These are phyloP conservation scores for Flagelloscypha sp. DNA, from an alignment of 768 basidiomycete species.

Conservation along the genomic window DNA sequence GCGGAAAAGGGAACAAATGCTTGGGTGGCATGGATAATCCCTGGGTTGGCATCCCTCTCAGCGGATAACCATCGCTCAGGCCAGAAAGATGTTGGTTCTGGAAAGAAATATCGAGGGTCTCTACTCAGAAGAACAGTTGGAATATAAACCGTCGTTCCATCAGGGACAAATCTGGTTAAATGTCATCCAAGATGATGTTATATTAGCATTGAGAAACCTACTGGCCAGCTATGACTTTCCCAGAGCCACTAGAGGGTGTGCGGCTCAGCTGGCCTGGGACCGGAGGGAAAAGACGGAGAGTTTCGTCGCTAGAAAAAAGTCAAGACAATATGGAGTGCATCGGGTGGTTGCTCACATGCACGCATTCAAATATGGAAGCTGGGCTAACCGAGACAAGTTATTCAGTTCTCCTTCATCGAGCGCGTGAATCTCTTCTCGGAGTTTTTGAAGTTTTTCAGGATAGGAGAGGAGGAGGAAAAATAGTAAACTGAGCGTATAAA, in stretches of 20 bases:
- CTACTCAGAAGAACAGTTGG: conserved; percentile 37
- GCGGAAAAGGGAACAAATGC: no score
- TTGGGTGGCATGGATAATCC: no score
- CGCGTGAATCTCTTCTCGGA: conserved; percentile 27
- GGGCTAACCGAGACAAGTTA: conserved; percentile 18
- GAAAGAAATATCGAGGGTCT: conserved; percentile 38
- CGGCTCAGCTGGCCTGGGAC: conserved; percentile 42
- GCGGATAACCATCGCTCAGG: conserved; percentile 30
- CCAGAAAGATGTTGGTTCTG: conserved; percentile 34
- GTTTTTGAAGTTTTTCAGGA: conserved; percentile 22
- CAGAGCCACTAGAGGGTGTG: conserved; percentile 21
- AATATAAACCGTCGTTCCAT: conserved; percentile 34
- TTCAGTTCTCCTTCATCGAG: conserved; percentile 12
- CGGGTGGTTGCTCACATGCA: conserved; percentile 21
- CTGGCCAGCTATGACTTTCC: conserved; percentile 29
- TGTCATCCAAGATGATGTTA: no score
- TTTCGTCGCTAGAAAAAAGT: conserved; percentile 40
- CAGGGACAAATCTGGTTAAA: conserved; percentile 32
- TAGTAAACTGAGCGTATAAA: conserved; percentile 23
- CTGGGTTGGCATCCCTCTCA: no score
- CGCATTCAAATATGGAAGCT: conserved; percentile 28
- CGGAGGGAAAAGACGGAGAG: conserved; percentile 40
- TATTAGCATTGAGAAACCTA: conserved; percentile 16
- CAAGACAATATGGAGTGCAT: neutral
- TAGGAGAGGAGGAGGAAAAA: conserved; percentile 27